These are phyloP conservation scores for Trichoderma citrinoviride DNA, from an alignment of 2,329 filamentous ascomycete genomes.

Conservation along the genomic window DNA sequence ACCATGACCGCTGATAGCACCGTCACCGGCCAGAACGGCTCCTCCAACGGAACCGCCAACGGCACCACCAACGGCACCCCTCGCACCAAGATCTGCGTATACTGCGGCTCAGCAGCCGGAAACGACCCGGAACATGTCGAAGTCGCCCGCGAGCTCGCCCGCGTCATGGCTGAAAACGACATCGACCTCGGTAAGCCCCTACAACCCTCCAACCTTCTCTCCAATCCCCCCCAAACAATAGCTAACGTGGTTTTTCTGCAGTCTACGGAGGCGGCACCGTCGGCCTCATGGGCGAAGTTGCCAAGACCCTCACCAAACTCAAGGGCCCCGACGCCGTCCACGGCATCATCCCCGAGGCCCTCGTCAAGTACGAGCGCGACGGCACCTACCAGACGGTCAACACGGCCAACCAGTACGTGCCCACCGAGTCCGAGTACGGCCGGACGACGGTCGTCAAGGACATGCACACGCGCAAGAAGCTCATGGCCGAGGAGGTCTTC, in stretches of 20 bases:
- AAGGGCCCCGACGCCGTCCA: slow-evolving; percentile 80
- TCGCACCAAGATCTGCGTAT: slow-evolving; percentile 78
- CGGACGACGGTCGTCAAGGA: slow-evolving; percentile 84
- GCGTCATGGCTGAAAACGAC: slow-evolving; percentile 69
- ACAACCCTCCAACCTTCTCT: background rate
- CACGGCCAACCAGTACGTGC: slow-evolving; percentile 53
- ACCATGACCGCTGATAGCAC: slow-evolving; percentile 33
- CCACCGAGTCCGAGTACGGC: slow-evolving; percentile 68
- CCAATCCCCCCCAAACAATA: background rate
- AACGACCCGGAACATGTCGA: slow-evolving; percentile 71
- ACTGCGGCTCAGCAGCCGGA: slow-evolving; percentile 82
- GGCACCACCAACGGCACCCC: slow-evolving; percentile 32
- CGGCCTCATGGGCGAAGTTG: slow-evolving; percentile 93
- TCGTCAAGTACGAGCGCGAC: slow-evolving; percentile 75
- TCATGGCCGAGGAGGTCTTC: slow-evolving; percentile 89
- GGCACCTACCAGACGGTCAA: slow-evolving; percentile 50
- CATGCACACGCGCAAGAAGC: slow-evolving; percentile 93
- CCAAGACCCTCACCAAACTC: slow-evolving; percentile 79
- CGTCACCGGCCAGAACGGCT: slow-evolving; percentile 28
- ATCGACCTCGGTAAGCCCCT: slow-evolving; percentile 64
- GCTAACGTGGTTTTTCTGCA: slow-evolving; percentile 29
- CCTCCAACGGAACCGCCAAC: slow-evolving; percentile 13
- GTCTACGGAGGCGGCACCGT: slow-evolving; percentile 95
- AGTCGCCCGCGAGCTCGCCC: slow-evolving; percentile 73
- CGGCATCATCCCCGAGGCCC: slow-evolving; percentile 85